Evolutionary conservation across 352 stramenopile species (phyloP).

Genomic region (Globisporangium irregulare): DNA sequence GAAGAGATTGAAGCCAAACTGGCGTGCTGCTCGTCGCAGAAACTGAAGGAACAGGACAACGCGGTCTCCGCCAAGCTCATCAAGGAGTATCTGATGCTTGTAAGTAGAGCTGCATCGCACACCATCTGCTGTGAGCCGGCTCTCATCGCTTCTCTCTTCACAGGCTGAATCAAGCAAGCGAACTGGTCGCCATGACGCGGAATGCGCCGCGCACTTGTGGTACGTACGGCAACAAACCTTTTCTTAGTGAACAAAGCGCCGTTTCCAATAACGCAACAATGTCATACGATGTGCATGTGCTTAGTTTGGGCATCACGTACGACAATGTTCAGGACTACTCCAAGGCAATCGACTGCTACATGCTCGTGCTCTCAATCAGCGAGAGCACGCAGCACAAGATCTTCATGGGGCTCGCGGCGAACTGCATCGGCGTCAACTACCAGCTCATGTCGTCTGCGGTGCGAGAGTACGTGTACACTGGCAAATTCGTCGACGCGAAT

Average conservation of each 20-base stretch:
- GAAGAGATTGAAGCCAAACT: constrained; percentile 44
- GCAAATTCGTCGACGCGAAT: constrained; percentile 55
- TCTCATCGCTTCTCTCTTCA: not conserved
- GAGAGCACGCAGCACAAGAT: constrained; percentile 73
- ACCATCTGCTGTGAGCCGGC: not conserved
- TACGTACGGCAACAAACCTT: constrained; percentile 18
- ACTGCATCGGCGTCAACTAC: constrained; percentile 89
- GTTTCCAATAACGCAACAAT: not conserved
- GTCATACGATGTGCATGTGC: not conserved
- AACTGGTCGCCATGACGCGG: constrained; percentile 73
- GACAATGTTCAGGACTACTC: constrained; percentile 86
- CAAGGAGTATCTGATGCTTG: constrained; percentile 80
- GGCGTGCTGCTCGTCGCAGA: constrained; percentile 56
- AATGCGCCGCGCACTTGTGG: constrained; percentile 83
- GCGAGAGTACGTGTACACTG: constrained; percentile 72
- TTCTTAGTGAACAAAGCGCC: not conserved
- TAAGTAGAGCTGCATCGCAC: constrained; percentile 3
- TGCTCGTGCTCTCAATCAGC: constrained; percentile 84
- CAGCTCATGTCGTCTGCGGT: constrained; percentile 62
- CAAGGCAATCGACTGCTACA: constrained; percentile 83
- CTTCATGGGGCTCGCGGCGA: constrained; percentile 75
- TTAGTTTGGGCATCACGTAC: constrained; percentile 76
- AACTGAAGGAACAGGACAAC: constrained; percentile 56
- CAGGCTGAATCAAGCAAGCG: constrained; percentile 83
- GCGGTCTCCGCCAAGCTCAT: constrained; percentile 71